Base-by-base conservation (phyloP, 306 rosid species). In the Purshia tridentata region DNA sequence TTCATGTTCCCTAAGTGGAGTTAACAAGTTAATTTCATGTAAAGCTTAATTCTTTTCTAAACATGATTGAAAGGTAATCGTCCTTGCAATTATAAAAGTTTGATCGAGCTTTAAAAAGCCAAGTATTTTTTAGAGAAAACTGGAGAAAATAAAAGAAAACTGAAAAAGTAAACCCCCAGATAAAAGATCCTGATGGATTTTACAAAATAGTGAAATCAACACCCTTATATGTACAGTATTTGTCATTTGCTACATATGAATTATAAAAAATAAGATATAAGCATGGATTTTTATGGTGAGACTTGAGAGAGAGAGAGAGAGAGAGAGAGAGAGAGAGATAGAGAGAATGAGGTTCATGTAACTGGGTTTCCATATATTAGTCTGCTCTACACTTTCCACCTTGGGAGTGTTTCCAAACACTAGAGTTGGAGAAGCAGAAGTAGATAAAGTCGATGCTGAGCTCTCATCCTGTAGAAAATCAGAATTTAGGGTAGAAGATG, bases 261-360 rank as follows among this genome's bases (percentile, higher is more conserved):
- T n/a, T n/a, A n/a, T n/a, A n/a, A n/a, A n/a, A n/a, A n/a, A n/a
- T n/a, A n/a, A n/a, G n/a, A n/a, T n/a, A n/a, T n/a, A n/a, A n/a
- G n/a, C n/a, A n/a, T n/a, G n/a, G n/a, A n/a, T n/a, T n/a, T n/a
- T n/a, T n/a, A n/a, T n/a, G n/a, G n/a, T n/a, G n/a, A n/a, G n/a
- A n/a, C n/a, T n/a, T n/a, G n/a, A n/a, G n/a, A n/a, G n/a, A n/a
- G n/a, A n/a, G n/a, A n/a, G n/a, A n/a, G n/a, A n/a, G n/a, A n/a
- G n/a, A n/a, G n/a, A n/a, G n/a, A n/a, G n/a, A n/a, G n/a, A n/a
- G n/a, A n/a, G n/a, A n/a, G n/a, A n/a, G n/a, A n/a, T n/a, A n/a
- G n/a, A n/a, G n/a, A n/a, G n/a, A n/a, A n/a, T n/a, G 73, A 86
- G 76, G 77, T 74, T 83, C 86, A 86, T 85, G 82, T 91, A 94